A percentile compares a stretch with the other conserved stretches of the same genome.
Conservation (phyloP, 306 rosid species). For the Hippophae rhamnoides region DNA sequence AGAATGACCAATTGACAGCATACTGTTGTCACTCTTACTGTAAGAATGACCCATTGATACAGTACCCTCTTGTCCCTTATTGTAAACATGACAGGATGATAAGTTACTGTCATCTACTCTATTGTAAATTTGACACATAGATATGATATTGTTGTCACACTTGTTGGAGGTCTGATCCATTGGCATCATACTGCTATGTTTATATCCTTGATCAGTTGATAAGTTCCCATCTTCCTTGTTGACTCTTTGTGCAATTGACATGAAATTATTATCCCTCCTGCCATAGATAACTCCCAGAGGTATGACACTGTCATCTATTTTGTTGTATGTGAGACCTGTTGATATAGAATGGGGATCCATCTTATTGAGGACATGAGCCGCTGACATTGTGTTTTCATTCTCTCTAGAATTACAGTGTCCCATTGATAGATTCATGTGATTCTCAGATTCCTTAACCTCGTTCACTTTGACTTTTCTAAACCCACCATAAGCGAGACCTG, state of each 20-base stretch:
- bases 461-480: slow-evolving; percentile 60
- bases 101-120: slow-evolving; percentile 29
- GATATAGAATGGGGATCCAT: slow-evolving; percentile 27
- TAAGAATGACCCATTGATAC: slow-evolving; percentile 24
- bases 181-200: slow-evolving; percentile 27
- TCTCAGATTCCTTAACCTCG: slow-evolving; percentile 67
- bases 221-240: slow-evolving; percentile 21
- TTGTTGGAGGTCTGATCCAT: slow-evolving; percentile 27
- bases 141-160: slow-evolving; percentile 30
- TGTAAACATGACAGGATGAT: slow-evolving; percentile 32
- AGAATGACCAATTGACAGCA: slow-evolving; percentile 30
- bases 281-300: slow-evolving; percentile 28
- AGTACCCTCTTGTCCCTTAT: slow-evolving; percentile 26
- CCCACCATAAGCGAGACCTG: slow-evolving; percentile 41
- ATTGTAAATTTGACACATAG: slow-evolving; percentile 38
- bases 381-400: slow-evolving; percentile 22
- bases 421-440: slow-evolving; percentile 25
- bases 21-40: slow-evolving; percentile 23
- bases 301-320: slow-evolving; percentile 31
- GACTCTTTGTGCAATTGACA: slow-evolving; percentile 44
- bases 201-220: slow-evolving; percentile 21
- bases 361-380: slow-evolving; percentile 20
- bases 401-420: slow-evolving; percentile 35
- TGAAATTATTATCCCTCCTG: slow-evolving; percentile 36
- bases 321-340: slow-evolving; percentile 33